phyloP scores from a whole-genome alignment of 306 rosid species.

The Chamaecrista fasciculata region DNA sequence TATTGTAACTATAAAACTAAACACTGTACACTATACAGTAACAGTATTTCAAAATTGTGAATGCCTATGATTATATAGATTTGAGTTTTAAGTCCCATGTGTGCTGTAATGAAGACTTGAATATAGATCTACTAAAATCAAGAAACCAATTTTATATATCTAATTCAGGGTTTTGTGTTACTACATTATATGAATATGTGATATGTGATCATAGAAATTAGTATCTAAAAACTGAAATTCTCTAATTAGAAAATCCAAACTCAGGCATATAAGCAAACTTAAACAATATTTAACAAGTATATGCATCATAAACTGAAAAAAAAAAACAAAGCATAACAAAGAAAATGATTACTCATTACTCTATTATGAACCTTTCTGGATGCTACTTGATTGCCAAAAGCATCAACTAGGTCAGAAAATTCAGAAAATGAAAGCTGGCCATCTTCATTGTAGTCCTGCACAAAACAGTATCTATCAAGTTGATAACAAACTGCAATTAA shows the following conservation, averaged over 20 bases:
- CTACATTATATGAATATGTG: too few species aligned
- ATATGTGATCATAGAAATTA: too few species aligned
- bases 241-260: slow-evolving; percentile 12
- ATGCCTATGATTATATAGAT: slow-evolving; percentile 9
- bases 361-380: slow-evolving; percentile 57
- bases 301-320: slow-evolving; percentile 15
- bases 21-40: slow-evolving; percentile 11
- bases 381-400: slow-evolving; percentile 90
- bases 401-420: slow-evolving; percentile 76
- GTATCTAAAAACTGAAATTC: slow-evolving; percentile 8
- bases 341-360: neutral
- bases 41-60: slow-evolving; percentile 20
- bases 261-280: neutral
- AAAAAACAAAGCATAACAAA: neutral
- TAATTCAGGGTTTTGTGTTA: slow-evolving; percentile 26
- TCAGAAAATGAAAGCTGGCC: slow-evolving; percentile 81
- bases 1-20: slow-evolving; percentile 2
- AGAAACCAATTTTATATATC: slow-evolving; percentile 2
- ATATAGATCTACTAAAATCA: neutral
- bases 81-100: slow-evolving; percentile 23
- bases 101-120: slow-evolving; percentile 32
- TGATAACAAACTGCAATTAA: slow-evolving; percentile 10
- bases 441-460: slow-evolving; percentile 89
- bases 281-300: neutral
- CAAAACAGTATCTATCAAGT: slow-evolving; percentile 28